phyloP scores from a whole-genome alignment of 192 early-diverging fungal genomes.

The Entomortierella lignicola region DNA sequence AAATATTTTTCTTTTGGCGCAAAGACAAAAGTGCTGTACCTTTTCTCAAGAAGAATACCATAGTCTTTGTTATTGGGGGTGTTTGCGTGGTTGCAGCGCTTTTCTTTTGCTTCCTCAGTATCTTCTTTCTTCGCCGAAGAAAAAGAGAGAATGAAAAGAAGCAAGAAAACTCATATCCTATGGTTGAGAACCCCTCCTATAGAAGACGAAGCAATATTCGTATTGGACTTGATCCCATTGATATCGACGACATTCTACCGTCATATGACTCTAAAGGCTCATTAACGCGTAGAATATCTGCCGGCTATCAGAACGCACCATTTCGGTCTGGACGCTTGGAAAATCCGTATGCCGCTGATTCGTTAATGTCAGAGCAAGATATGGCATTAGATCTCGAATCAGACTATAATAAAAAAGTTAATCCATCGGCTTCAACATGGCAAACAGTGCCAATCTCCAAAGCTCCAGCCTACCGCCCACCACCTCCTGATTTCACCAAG shows the following conservation, averaged over 20 bases:
- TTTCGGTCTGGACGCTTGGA: background rate
- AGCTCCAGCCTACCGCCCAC: background rate
- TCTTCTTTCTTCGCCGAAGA: constrained; percentile 19
- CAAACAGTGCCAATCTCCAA: background rate
- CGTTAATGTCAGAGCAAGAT: constrained; percentile 41
- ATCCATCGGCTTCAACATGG: constrained; percentile 16
- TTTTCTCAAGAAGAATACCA: constrained; percentile 29
- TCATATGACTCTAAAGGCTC: background rate
- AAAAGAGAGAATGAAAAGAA: constrained; percentile 10
- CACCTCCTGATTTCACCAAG: background rate
- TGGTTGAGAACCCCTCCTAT: constrained; percentile 17
- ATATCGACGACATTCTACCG: constrained; percentile 4
- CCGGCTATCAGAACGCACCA: background rate
- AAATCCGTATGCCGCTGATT: constrained; percentile 13
- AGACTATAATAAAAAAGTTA: background rate
- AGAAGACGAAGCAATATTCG: constrained; percentile 28
- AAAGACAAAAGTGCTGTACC: constrained; percentile 11
- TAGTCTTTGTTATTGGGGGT: constrained; percentile 18
- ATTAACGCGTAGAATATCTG: background rate
- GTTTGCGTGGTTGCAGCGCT: constrained; percentile 3
- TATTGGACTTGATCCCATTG: constrained; percentile 32
- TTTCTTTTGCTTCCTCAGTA: constrained; percentile 25
- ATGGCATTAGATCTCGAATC: constrained; percentile 27
- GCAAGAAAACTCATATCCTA: constrained; percentile 28
- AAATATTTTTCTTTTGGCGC: background rate